Percentiles rank a stretch among this genome's conserved stretches.
Evolutionary conservation across 2,329 filamentous ascomycete genomes (phyloP).

Genomic region (Aphanocladium album): DNA sequence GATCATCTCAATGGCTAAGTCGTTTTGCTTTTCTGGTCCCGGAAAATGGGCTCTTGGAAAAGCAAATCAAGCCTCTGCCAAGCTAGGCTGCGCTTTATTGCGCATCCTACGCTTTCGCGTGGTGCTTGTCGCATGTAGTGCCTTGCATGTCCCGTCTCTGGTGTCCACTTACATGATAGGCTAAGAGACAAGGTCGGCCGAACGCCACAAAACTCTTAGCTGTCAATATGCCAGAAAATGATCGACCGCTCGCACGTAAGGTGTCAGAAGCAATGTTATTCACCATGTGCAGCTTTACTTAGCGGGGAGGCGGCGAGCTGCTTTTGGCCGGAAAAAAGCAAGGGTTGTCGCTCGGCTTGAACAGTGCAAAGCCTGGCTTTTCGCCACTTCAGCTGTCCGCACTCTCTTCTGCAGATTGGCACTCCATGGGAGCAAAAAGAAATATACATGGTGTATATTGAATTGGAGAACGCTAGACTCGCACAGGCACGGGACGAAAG

Average conservation of each 20-base stretch:
- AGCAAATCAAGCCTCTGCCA: background rate
- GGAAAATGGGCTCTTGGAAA: background rate
- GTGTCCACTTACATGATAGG: constrained; percentile 5
- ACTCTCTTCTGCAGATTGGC: background rate
- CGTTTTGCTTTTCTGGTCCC: constrained; percentile 8
- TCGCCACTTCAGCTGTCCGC: background rate
- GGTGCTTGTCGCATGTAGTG: background rate
- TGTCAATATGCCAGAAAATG: background rate
- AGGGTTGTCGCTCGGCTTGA: background rate
- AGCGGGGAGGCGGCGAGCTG: background rate
- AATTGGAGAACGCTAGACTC: background rate
- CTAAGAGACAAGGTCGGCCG: background rate
- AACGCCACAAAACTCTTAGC: background rate
- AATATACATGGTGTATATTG: background rate
- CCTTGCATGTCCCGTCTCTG: background rate
- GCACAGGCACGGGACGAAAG: background rate
- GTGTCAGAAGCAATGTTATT: background rate
- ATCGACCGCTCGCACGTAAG: background rate
- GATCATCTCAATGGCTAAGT: constrained; percentile 8
- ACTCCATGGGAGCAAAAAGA: background rate
- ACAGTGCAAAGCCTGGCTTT: background rate
- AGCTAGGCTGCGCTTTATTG: background rate
- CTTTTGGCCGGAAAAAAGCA: background rate
- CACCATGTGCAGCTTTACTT: background rate
- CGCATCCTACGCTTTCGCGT: background rate